Evolutionary conservation across 257 asterid genomes (phyloP), one percentile per base, ranked within the genome.

Genomic region (Solanum corneliomulleri): DNA sequence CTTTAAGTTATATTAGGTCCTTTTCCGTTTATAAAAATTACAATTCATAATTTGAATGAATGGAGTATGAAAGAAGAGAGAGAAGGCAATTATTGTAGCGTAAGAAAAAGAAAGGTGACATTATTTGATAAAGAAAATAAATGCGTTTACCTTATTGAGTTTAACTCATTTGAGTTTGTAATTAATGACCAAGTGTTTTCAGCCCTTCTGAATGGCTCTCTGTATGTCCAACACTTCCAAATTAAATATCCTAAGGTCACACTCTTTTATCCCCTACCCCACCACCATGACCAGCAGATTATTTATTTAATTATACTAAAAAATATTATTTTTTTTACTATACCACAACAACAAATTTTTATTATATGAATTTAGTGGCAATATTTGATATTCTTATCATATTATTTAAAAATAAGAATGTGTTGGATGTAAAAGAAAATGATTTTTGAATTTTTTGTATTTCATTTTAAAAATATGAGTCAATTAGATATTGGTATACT

Each of bases 61-160:
- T 2, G 10, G 12, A 10, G 64, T 56, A 29, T 9, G 82, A 87
- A 87, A 88, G 87, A 86, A 81, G 21, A 85, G 90, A 86, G 88
- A 87, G 86, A 85, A 82, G 52, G 14, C 18, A 78, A 78, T 78
- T 25, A 45, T 45, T 78, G n/a, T 47, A 21, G 81, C 47, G 18
- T 74, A 45, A 23, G 88, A 86, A 82, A 86, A 41, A 88, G 62
- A 88, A 42, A 15, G 31, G 77, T 45, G 39, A 8, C 29, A 77
- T 77, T 77, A 44, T 44, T 44, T 25, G 83, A 44, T 27, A 25
- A 35, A 25, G n/a, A 44, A 77, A 78, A 45, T 27, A 16, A 45
- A 68, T 74, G 58, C 66, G 18, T 71, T 74, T 84, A 68, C 25
- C 77, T 31, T 64, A 9, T 39, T 35, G 16, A 71, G 27, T 72